Percentiles rank a stretch among this genome's conserved stretches.
These are phyloP conservation scores for Tulasnella sp. DNA, from an alignment of 768 basidiomycete genomes.

Conservation along the genomic window DNA sequence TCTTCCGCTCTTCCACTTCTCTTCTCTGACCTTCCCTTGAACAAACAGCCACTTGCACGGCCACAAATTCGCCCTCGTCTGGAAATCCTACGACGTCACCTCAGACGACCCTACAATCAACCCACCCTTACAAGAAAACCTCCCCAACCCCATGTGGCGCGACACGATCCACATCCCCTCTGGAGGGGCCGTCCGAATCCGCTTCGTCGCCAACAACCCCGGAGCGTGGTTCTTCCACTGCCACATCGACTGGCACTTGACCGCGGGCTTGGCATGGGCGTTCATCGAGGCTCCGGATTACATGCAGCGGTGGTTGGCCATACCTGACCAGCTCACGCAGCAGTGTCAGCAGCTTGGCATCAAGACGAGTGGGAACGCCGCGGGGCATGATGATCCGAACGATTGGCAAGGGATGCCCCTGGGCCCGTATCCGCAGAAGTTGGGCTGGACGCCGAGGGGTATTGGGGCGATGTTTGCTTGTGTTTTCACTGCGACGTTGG, in stretches of 20 bases:
- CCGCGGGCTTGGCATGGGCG: conserved; percentile 72
- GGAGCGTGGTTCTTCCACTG: conserved; percentile 85
- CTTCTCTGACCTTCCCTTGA: conserved; percentile 18
- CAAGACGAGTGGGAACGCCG: conserved; percentile 74
- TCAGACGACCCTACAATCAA: conserved; percentile 69
- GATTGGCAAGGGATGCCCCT: conserved; percentile 42
- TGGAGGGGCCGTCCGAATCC: conserved; percentile 54
- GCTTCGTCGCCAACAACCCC: conserved; percentile 84
- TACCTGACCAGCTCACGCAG: conserved; percentile 54
- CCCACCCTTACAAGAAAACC: conserved; percentile 63
- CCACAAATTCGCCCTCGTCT: conserved; percentile 76
- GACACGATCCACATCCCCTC: conserved; percentile 79
- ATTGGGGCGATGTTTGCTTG: conserved; percentile 41
- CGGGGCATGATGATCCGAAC: conserved; percentile 55
- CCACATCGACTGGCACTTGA: conserved; percentile 25
- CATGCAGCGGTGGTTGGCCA: conserved; percentile 45
- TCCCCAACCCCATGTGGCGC: conserved; percentile 82
- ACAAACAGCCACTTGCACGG: conserved; percentile 73
- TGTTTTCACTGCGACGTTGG: conserved; percentile 73
- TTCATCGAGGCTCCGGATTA: conserved; percentile 74
- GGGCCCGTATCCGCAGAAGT: conserved; percentile 21
- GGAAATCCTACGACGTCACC: conserved; percentile 59
- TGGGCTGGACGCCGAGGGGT: conserved; percentile 35
- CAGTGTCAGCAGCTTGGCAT: conserved; percentile 61
- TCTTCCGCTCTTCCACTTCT: conserved; percentile 12